These are phyloP conservation scores for Batkoa obscura DNA, from an alignment of 371 early-diverging fungal genomes.

Conservation along the genomic window DNA sequence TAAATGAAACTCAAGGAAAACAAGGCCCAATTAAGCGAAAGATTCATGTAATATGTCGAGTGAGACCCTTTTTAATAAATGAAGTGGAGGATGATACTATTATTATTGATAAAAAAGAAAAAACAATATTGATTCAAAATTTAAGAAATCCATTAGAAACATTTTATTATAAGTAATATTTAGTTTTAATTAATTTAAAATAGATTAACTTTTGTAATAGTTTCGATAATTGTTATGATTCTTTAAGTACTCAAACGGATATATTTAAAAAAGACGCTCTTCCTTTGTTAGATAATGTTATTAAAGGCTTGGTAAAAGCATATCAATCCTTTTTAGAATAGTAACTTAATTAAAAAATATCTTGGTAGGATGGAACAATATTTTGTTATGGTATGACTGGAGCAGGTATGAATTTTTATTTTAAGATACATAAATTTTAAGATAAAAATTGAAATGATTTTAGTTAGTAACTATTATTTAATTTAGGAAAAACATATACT, in stretches of 20 bases:
- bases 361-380: slow-evolving; percentile 26
- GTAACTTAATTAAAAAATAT: no score
- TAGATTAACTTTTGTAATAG: slow-evolving; percentile 9
- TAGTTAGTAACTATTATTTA: no score
- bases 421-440: no score
- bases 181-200: not conserved
- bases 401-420: no score
- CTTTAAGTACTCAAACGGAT: slow-evolving; percentile 15
- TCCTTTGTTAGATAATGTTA: slow-evolving; percentile 26
- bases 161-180: slow-evolving; percentile 14
- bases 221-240: slow-evolving; percentile 29
- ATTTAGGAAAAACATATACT: slow-evolving; percentile 56
- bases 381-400: slow-evolving; percentile 58
- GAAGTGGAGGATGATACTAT: slow-evolving; percentile 22
- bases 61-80: slow-evolving; percentile 23
- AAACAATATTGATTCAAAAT: slow-evolving; percentile 17
- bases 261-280: slow-evolving; percentile 28
- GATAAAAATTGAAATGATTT: no score
- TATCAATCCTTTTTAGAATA: not conserved
- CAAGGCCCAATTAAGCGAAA: no score
- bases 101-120: slow-evolving; percentile 8
- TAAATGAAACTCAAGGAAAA: no score
- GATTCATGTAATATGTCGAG: slow-evolving; percentile 31
- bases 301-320: slow-evolving; percentile 20
- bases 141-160: slow-evolving; percentile 16